A percentile compares a stretch with the other conserved stretches of the same genome.
phyloP scores from a whole-genome alignment of 345 rosid species.

The Lepidium sativum region DNA sequence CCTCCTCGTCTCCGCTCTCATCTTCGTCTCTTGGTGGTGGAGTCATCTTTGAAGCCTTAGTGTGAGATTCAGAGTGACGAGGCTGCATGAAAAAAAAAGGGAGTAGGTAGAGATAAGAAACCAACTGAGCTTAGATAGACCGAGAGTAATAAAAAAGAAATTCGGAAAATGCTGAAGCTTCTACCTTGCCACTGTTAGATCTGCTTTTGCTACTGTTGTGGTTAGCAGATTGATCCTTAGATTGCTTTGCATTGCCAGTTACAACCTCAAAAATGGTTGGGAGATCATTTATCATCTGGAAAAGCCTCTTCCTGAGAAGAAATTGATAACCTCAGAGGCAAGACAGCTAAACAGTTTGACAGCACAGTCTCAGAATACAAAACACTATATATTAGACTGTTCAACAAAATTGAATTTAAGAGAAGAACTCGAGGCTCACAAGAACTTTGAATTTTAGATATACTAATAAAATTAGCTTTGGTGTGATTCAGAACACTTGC shows the following conservation, averaged over 20 bases:
- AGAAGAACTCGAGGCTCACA: not conserved
- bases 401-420: not conserved
- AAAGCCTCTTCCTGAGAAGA: conserved; percentile 79
- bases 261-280: conserved; percentile 87
- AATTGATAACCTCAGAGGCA: not conserved
- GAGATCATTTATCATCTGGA: conserved; percentile 92
- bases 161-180: not conserved
- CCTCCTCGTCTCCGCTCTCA: conserved; percentile 31
- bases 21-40: conserved; percentile 25
- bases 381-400: not conserved
- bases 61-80: conserved; percentile 26
- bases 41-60: conserved; percentile 27
- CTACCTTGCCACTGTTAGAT: conserved; percentile 54
- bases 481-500: not conserved
- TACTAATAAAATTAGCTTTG: not conserved
- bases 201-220: conserved; percentile 68
- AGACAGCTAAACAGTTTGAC: not conserved
- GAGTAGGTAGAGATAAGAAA: not conserved
- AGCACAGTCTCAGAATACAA: not conserved
- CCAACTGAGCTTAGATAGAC: not conserved
- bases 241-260: conserved; percentile 60
- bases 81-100: conserved; percentile 7
- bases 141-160: not conserved
- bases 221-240: conserved; percentile 65
- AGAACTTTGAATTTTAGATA: not conserved